phyloP scores from a whole-genome alignment of 2,329 filamentous ascomycete species.

The Verticillium dahliae region DNA sequence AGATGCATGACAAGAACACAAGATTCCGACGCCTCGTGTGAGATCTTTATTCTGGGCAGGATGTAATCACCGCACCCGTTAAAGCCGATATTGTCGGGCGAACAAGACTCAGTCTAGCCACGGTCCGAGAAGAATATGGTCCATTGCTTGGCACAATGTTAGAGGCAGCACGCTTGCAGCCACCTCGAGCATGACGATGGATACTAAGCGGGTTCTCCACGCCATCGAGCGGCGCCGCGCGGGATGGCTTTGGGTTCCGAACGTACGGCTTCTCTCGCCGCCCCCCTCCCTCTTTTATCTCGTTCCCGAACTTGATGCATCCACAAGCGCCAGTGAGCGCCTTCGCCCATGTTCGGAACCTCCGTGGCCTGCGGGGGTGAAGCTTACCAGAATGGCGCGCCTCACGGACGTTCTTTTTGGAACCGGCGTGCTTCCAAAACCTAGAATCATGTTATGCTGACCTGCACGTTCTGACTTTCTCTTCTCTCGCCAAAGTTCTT shows the following conservation, averaged over 20 bases:
- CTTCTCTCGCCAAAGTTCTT: not conserved
- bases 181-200: not conserved
- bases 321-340: not conserved
- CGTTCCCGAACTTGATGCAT: no score
- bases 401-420: not conserved
- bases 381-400: not conserved
- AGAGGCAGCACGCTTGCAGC: not conserved
- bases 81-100: not conserved
- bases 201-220: not conserved
- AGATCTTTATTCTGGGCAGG: not conserved
- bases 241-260: not conserved
- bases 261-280: not conserved
- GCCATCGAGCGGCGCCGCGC: not conserved
- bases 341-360: not conserved
- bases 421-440: not conserved
- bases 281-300: not conserved
- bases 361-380: not conserved
- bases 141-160: not conserved
- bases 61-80: not conserved
- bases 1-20: not conserved
- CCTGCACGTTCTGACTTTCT: not conserved
- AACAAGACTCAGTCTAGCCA: not conserved
- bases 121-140: not conserved
- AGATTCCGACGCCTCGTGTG: not conserved
- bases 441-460: not conserved